These are phyloP conservation scores for Trichoderma virens DNA, from an alignment of 495 filamentous ascomycete genomes.

Conservation along the genomic window DNA sequence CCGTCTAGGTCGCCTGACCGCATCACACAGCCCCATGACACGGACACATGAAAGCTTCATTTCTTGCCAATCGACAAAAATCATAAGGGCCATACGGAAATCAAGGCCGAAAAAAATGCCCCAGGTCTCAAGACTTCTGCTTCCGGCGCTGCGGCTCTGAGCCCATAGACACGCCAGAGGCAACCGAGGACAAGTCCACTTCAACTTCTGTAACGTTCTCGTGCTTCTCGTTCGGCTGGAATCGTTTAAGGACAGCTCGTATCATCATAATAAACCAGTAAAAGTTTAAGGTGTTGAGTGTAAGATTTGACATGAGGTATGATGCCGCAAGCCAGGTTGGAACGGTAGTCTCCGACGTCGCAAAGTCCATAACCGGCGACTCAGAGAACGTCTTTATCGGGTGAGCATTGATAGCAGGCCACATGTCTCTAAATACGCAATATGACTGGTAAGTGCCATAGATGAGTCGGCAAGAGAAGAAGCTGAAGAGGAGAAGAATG, in stretches of 20 bases:
- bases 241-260: constrained; percentile 78
- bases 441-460: constrained; percentile 84
- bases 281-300: constrained; percentile 82
- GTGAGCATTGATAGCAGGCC: constrained; percentile 44
- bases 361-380: constrained; percentile 35
- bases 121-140: neutral
- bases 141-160: neutral
- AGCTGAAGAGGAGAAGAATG: constrained; percentile 59
- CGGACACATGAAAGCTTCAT: neutral
- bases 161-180: neutral
- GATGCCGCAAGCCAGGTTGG: constrained; percentile 73
- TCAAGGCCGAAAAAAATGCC: neutral
- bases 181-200: constrained; percentile 11
- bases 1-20: neutral
- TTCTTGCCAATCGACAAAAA: neutral
- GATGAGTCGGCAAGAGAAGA: constrained; percentile 82
- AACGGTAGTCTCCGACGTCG: constrained; percentile 40
- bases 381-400: constrained; percentile 25
- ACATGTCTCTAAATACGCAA: constrained; percentile 75
- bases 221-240: constrained; percentile 36
- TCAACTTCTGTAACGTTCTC: constrained; percentile 9
- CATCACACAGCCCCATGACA: neutral
- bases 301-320: constrained; percentile 70
- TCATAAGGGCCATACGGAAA: neutral
- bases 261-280: constrained; percentile 99